These are phyloP conservation scores for Sanguinoderma infundibulare DNA, from an alignment of 1,284 basidiomycete genomes.

Conservation along the genomic window DNA sequence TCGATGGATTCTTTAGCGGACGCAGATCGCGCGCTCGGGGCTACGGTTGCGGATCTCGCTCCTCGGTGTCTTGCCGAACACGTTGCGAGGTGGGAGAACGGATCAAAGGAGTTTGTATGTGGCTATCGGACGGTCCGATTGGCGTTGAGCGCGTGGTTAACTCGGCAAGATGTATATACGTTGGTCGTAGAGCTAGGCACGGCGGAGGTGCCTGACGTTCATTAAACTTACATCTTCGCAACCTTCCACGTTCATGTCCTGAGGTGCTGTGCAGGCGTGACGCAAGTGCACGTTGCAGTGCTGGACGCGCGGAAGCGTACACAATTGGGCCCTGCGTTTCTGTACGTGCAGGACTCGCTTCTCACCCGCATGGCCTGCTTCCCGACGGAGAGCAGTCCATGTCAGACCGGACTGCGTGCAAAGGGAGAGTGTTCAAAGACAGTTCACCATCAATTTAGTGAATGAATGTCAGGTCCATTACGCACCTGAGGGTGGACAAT, in stretches of 20 bases:
- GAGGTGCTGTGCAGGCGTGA: not conserved
- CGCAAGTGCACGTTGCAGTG: not conserved
- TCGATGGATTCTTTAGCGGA: not conserved
- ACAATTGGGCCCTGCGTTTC: not conserved
- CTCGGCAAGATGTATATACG: conserved; percentile 15
- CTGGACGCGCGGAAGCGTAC: not conserved
- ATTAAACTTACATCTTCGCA: not conserved
- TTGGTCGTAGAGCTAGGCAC: conserved; percentile 7
- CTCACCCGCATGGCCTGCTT: not conserved
- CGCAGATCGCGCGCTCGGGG: not conserved
- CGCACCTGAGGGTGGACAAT: not conserved
- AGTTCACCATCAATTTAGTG: not conserved
- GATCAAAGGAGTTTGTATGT: conserved; percentile 13
- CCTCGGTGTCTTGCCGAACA: conserved; percentile 17
- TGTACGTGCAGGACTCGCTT: not conserved
- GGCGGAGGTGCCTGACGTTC: not conserved
- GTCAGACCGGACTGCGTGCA: not conserved
- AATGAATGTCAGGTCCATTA: not conserved
- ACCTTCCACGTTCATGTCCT: conserved; percentile 1
- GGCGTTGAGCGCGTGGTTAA: conserved; percentile 16
- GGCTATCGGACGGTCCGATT: conserved; percentile 8
- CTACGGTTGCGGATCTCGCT: not conserved
- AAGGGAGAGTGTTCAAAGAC: not conserved
- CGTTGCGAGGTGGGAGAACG: conserved; percentile 18
- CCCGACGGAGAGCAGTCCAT: not conserved